These are phyloP conservation scores for Coemansia sp. DNA, from an alignment of 192 early-diverging fungal genomes.

Conservation along the genomic window DNA sequence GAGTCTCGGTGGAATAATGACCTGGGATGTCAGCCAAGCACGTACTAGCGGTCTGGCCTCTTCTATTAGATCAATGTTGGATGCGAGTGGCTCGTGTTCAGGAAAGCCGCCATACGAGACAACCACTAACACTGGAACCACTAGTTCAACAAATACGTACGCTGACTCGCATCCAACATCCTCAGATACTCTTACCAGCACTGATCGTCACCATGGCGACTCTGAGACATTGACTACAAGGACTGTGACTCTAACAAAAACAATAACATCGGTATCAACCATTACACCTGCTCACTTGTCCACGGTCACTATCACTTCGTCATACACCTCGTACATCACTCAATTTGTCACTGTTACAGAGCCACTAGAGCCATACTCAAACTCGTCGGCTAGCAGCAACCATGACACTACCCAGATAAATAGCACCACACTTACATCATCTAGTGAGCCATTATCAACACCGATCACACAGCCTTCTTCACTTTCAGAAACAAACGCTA, in stretches of 20 bases:
- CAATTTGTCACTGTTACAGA: not conserved
- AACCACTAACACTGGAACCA: not conserved
- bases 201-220: not conserved
- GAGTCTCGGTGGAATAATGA: conserved; percentile 70
- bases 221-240: not conserved
- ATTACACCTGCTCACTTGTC: conserved; percentile 16
- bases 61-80: conserved; percentile 25
- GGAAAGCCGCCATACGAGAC: not conserved
- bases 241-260: conserved; percentile 23
- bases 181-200: not conserved
- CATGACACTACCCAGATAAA: not conserved
- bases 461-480: not conserved
- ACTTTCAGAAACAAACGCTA: not conserved
- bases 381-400: not conserved
- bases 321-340: conserved; percentile 25
- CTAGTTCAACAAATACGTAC: not conserved
- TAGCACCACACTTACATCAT: not conserved
- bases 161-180: not conserved
- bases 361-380: not conserved
- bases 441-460: not conserved
- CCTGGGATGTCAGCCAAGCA: conserved; percentile 58
- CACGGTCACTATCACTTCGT: conserved; percentile 15
- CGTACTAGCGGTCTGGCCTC: conserved; percentile 41
- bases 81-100: conserved; percentile 23
- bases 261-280: conserved; percentile 38